Evolutionary conservation across 1,284 basidiomycete genomes (phyloP), one percentile per base, ranked within the genome.

Genomic region (Ganoderma lucidum): DNA sequence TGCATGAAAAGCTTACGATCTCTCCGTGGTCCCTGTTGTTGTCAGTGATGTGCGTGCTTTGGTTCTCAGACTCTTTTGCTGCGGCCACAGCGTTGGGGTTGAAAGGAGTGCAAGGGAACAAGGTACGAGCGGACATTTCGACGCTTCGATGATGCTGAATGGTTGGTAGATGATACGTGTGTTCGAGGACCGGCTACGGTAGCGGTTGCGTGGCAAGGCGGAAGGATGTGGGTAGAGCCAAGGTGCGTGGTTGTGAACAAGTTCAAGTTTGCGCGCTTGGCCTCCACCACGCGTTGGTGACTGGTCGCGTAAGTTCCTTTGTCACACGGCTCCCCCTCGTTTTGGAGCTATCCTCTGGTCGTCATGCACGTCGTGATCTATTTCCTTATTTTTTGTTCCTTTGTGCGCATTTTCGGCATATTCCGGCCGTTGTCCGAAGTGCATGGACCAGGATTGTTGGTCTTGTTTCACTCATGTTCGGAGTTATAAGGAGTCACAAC

Each of bases 261-360:
- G 56, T 59, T 59, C 56, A 39, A 23, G 3, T 59, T 59, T 39
- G 56, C 56, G 56, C 56, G 56, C 56, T 59, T 59, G 56, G 32
- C 19, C 35, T 9, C 8, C 30, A 9, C 56, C 56, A 39, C 35
- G 56, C 19, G 56, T 58, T 32, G 32, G 56, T 59, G 56, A 39
- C 56, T 3, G 19, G 17, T 39, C 56, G 56, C 19, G 56, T 56
- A 56, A 35, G n/a, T 30, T 59, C 35, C 37, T 59, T 59, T 59
- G 56, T 59, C 56, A 59, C 56, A 59, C 30, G 53, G 30, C 17
- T 3, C 14, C 30, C 30, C 15, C 17, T 30, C 32, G 9, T 56
- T 56, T 56, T 17, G 30, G 53, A 15, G 14, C 30, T 15, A 17
- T 30, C 15, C 4, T 17, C 30, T 30, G 53, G 53, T 56, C 30